Conservation (phyloP, 257 asterid genomes). For the Gentiana dahurica region DNA sequence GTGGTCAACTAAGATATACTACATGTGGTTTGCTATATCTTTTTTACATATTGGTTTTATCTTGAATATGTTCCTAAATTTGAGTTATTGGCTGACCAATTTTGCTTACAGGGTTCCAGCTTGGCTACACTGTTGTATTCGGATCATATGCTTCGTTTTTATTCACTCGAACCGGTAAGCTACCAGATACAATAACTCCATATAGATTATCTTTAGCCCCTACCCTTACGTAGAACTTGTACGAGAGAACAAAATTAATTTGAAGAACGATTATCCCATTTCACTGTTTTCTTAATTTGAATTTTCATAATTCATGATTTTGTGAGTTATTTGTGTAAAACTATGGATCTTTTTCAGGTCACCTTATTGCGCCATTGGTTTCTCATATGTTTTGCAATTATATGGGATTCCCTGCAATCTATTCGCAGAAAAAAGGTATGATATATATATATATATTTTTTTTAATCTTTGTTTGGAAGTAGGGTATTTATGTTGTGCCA, state of each 20-base stretch:
- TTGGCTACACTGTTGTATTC: constrained; percentile 82
- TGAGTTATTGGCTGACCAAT: neutral
- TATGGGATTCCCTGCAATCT: constrained; percentile 73
- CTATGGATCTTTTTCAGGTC: constrained; percentile 41
- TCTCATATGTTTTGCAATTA: constrained; percentile 92
- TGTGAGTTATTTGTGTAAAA: neutral
- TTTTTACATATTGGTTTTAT: neutral
- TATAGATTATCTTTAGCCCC: too few relatives aligned
- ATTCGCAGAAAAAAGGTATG: constrained; percentile 60
- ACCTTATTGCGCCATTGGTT: constrained; percentile 65
- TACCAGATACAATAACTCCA: too few relatives aligned
- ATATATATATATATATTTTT: too few relatives aligned
- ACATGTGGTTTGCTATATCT: neutral
- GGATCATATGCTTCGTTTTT: constrained; percentile 92
- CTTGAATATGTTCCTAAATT: too few relatives aligned
- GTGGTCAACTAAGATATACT: neutral
- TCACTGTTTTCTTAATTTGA: neutral
- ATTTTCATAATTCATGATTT: neutral
- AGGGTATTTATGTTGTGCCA: too few relatives aligned
- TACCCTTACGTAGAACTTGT: too few relatives aligned
- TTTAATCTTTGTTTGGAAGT: too few relatives aligned
- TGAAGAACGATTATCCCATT: neutral
- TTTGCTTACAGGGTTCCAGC: constrained; percentile 65
- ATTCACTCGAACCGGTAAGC: constrained; percentile 78
- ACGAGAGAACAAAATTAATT: too few relatives aligned